phyloP scores from a whole-genome alignment of 2,329 filamentous ascomycete genomes.

The Arthrobotrys sinensis region DNA sequence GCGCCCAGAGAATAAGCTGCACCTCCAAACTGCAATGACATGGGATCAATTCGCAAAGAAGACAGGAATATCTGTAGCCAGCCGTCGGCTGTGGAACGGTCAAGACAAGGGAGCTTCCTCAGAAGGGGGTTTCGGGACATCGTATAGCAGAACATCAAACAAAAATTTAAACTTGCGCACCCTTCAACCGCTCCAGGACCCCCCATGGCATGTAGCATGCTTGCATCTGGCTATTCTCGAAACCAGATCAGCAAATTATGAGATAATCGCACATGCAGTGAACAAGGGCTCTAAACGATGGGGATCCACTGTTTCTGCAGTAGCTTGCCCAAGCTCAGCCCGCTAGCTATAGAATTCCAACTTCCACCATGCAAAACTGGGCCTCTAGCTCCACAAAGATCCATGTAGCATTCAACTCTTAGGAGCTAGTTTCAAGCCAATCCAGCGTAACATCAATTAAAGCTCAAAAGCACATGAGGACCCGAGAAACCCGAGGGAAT shows the following conservation, averaged over 20 bases:
- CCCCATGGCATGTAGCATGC: slow-evolving; percentile 31
- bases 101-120: slow-evolving; percentile 36
- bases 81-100: slow-evolving; percentile 60
- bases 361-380: slow-evolving; percentile 26
- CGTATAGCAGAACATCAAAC: slow-evolving; percentile 15
- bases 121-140: slow-evolving; percentile 7
- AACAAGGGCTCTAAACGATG: slow-evolving; percentile 61
- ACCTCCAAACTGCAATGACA: slow-evolving; percentile 30
- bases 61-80: slow-evolving; percentile 56
- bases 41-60: slow-evolving; percentile 50
- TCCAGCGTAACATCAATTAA: slow-evolving; percentile 18
- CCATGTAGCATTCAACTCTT: slow-evolving; percentile 13
- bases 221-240: slow-evolving; percentile 48
- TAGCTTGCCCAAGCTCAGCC: slow-evolving; percentile 33
- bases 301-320: slow-evolving; percentile 53
- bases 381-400: slow-evolving; percentile 17
- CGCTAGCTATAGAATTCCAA: slow-evolving; percentile 26
- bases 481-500: slow-evolving; percentile 58
- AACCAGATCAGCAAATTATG: slow-evolving; percentile 61
- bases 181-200: slow-evolving; percentile 36
- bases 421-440: slow-evolving; percentile 19
- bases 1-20: slow-evolving; percentile 54
- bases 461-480: slow-evolving; percentile 52
- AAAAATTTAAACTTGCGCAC: slow-evolving; percentile 5
- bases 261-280: slow-evolving; percentile 61